Percentiles rank a stretch among this genome's conserved stretches.
These are phyloP conservation scores for Schoenoplectus triqueter DNA, from an alignment of 202 grass and related monocot species.

Conservation along the genomic window DNA sequence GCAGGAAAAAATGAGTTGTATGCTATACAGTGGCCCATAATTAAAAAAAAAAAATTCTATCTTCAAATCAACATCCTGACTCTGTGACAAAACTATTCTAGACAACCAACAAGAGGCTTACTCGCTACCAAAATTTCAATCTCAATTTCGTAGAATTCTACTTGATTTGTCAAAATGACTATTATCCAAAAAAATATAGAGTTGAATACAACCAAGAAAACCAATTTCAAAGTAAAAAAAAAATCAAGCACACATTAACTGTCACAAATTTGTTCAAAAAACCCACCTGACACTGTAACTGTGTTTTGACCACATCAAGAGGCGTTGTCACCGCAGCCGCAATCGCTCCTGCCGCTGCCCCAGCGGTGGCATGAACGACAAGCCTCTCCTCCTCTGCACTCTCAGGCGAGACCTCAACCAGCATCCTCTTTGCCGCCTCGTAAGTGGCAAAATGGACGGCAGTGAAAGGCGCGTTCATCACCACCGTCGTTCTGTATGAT, in stretches of 20 bases:
- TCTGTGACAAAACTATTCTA: neutral
- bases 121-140: neutral
- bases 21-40: neutral
- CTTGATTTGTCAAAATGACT: neutral
- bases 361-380: constrained; percentile 81
- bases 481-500: constrained; percentile 79
- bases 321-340: constrained; percentile 79
- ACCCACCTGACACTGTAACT: constrained; percentile 93
- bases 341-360: constrained; percentile 76
- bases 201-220: neutral
- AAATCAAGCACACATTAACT: neutral
- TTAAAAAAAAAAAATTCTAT: neutral
- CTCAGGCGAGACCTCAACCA: constrained; percentile 60
- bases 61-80: neutral
- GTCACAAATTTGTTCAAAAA: constrained; percentile 31
- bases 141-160: neutral
- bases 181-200: neutral
- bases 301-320: constrained; percentile 91
- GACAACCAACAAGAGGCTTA: neutral
- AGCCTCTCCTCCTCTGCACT: constrained; percentile 66
- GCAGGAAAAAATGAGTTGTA: constrained; percentile 9
- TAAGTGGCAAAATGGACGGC: constrained; percentile 92
- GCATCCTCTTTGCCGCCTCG: constrained; percentile 79
- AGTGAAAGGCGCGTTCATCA: constrained; percentile 95
- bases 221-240: neutral